Conservation (phyloP, 2,329 filamentous ascomycete genomes). For the Aspergillus sp. region DNA sequence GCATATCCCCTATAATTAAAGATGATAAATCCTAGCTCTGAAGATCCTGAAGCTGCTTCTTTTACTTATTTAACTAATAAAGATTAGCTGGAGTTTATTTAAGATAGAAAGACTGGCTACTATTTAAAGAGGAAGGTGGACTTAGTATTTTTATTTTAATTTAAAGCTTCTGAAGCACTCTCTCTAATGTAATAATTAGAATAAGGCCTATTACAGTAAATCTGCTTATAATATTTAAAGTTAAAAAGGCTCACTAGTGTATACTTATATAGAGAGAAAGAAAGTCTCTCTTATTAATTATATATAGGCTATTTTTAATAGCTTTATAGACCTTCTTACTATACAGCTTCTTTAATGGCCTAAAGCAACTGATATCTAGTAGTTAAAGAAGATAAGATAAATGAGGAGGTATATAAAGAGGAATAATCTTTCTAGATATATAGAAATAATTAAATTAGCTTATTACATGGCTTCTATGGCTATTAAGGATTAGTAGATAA, state of each 20-base stretch:
- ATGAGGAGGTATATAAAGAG: too few relatives aligned
- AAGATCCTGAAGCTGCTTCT: not conserved
- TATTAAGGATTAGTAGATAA: too few relatives aligned
- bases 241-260: not conserved
- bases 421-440: too few relatives aligned
- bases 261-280: not conserved
- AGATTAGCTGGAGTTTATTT: not conserved
- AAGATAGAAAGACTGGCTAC: not conserved
- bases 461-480: too few relatives aligned
- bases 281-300: not conserved
- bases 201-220: not conserved
- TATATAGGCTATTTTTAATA: not conserved
- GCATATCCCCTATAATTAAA: not conserved
- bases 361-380: too few relatives aligned
- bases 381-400: too few relatives aligned
- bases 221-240: not conserved
- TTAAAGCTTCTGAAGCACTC: too few relatives aligned
- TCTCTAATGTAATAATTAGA: not conserved
- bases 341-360: too few relatives aligned
- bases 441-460: too few relatives aligned
- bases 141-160: not conserved
- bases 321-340: too few relatives aligned
- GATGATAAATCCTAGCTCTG: not conserved
- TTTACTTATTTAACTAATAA: not conserved
- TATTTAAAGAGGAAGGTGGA: not conserved